These are phyloP conservation scores for Sporothrix inflata DNA, from an alignment of 2,329 filamentous ascomycete genomes.

Conservation along the genomic window DNA sequence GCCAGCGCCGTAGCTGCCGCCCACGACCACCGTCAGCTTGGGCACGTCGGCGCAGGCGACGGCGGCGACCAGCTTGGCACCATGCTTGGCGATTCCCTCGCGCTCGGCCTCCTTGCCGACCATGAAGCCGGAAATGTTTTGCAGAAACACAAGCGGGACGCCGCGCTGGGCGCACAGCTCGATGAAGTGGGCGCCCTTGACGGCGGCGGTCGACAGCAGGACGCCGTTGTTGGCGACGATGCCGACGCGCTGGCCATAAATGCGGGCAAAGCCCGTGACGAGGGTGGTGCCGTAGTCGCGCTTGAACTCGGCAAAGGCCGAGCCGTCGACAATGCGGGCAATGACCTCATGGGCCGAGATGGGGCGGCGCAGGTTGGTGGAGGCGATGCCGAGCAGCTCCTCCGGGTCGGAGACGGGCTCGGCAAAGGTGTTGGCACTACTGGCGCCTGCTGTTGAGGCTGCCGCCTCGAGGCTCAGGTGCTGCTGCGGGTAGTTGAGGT, in stretches of 20 bases:
- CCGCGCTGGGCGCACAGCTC: slow-evolving; percentile 89
- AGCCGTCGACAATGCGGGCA: slow-evolving; percentile 88
- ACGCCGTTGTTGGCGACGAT: slow-evolving; percentile 97
- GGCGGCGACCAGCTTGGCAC: slow-evolving; percentile 93
- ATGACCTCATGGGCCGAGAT: slow-evolving; percentile 90
- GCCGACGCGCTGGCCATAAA: slow-evolving; percentile 87
- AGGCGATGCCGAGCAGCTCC: slow-evolving; percentile 86
- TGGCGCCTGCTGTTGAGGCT: slow-evolving; percentile 40
- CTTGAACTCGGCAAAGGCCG: slow-evolving; percentile 92
- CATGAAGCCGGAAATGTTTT: slow-evolving; percentile 99
- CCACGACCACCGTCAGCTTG: slow-evolving; percentile 97
- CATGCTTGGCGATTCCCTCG: slow-evolving; percentile 96
- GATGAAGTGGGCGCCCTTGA: slow-evolving; percentile 97
- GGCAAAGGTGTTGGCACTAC: slow-evolving; percentile 51
- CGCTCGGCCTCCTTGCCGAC: slow-evolving; percentile 90
- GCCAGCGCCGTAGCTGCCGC: slow-evolving; percentile 87
- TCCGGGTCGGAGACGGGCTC: slow-evolving; percentile 80
- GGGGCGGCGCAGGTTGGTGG: slow-evolving; percentile 83
- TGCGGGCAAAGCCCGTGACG: slow-evolving; percentile 86
- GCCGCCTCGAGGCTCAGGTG: slow-evolving; percentile 51
- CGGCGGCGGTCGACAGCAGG: slow-evolving; percentile 81
- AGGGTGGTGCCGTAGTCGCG: slow-evolving; percentile 85
- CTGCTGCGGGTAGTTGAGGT: slow-evolving; percentile 72
- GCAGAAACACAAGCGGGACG: slow-evolving; percentile 88
- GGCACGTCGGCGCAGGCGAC: slow-evolving; percentile 93